Evolutionary conservation across 495 filamentous ascomycete species (phyloP).

Genomic region (Annulohypoxylon maeteangense): DNA sequence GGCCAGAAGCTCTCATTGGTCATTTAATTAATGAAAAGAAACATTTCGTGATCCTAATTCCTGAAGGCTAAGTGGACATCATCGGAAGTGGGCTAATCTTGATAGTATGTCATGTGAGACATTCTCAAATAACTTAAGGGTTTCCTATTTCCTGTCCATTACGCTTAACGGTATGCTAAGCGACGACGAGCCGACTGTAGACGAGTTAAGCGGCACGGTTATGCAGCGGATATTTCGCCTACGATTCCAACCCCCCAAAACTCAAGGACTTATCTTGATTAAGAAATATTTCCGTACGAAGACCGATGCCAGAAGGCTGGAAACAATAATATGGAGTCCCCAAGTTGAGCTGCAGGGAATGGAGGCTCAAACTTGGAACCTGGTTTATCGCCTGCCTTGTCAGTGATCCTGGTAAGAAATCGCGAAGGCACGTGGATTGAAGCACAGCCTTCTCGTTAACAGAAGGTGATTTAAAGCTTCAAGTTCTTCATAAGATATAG

Average conservation of each 20-base stretch:
- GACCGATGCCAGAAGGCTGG: background rate
- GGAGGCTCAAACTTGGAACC: background rate
- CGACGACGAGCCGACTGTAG: background rate
- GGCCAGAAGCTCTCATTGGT: background rate
- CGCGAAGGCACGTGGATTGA: background rate
- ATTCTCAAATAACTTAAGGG: background rate
- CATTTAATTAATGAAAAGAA: background rate
- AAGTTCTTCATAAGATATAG: background rate
- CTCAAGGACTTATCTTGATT: slow-evolving; percentile 7
- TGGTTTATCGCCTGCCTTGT: background rate
- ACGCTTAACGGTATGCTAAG: background rate
- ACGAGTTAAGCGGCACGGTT: background rate
- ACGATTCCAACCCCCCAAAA: background rate
- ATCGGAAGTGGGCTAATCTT: slow-evolving; percentile 1
- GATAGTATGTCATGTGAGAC: slow-evolving; percentile 7
- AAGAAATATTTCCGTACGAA: background rate
- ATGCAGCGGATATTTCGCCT: background rate
- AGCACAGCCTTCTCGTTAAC: background rate
- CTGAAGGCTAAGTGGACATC: slow-evolving; percentile 7
- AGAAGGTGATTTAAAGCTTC: background rate
- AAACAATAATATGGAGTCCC: background rate
- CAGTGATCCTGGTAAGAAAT: background rate
- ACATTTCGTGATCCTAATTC: slow-evolving; percentile 11
- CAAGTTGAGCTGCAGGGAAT: background rate
- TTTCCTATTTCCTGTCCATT: background rate